Percentiles rank a stretch among this genome's conserved stretches.
Evolutionary conservation across 352 stramenopile species (phyloP).

Genomic region (Globisporangium spinosum): DNA sequence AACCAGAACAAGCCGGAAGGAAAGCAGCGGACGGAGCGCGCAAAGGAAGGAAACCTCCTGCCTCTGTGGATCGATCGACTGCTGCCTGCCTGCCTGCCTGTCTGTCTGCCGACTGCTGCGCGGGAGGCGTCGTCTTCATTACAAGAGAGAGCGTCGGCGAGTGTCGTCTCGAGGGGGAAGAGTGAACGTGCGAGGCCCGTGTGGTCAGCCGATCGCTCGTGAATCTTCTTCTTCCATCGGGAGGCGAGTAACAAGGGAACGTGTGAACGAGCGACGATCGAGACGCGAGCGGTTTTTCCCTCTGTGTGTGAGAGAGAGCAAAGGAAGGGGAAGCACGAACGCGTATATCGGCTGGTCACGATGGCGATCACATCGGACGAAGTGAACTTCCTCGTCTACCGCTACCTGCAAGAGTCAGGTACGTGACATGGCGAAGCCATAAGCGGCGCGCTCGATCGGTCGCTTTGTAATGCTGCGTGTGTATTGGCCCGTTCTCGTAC

Average conservation of each 20-base stretch:
- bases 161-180: background rate
- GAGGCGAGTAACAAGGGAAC: background rate
- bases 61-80: background rate
- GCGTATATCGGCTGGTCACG: conserved; percentile 1
- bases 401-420: conserved; percentile 96
- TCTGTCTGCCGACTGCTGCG: background rate
- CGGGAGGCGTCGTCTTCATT: background rate
- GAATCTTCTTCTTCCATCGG: background rate
- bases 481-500: background rate
- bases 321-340: background rate
- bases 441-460: background rate
- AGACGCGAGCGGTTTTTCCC: background rate
- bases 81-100: background rate
- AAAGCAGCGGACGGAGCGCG: background rate
- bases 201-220: background rate
- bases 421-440: conserved; percentile 19
- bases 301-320: background rate
- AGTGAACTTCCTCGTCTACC: conserved; percentile 98
- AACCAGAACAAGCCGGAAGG: conserved; percentile 5
- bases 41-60: conserved; percentile 14
- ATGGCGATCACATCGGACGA: conserved; percentile 95
- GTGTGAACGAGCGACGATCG: background rate
- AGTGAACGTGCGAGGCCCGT: background rate
- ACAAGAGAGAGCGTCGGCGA: background rate
- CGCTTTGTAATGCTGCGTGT: background rate